Evolutionary conservation across 2,329 filamentous ascomycete genomes (phyloP).

Genomic region (Coccinonectria pachysandricola): DNA sequence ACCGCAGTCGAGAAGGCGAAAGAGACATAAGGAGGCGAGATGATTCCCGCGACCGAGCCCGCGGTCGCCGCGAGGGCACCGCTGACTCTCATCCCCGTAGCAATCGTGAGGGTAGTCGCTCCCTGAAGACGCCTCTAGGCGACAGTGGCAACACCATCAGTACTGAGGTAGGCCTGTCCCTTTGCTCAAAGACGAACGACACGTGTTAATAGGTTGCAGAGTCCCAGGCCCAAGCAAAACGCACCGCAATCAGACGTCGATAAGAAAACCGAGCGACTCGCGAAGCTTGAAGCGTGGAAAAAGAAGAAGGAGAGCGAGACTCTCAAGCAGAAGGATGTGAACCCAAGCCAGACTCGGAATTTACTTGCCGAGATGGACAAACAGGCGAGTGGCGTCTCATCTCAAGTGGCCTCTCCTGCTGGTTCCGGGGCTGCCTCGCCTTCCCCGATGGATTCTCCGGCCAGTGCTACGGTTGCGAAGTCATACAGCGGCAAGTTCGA

Average conservation of each 20-base stretch:
- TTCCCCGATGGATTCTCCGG: constrained; percentile 30
- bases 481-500: constrained; percentile 74
- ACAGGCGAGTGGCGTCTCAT: constrained; percentile 44
- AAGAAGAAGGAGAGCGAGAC: constrained; percentile 73
- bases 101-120: constrained; percentile 54
- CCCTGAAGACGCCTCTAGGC: constrained; percentile 38
- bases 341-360: constrained; percentile 53
- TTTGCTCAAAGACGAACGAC: constrained; percentile 1
- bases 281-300: constrained; percentile 85
- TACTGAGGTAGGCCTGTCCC: too few relatives aligned
- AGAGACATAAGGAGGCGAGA: constrained; percentile 63
- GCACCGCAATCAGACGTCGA: constrained; percentile 55
- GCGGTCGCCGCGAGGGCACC: constrained; percentile 57
- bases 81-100: constrained; percentile 58
- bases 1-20: constrained; percentile 51
- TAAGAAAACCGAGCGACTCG: constrained; percentile 66
- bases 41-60: constrained; percentile 57
- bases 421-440: constrained; percentile 42
- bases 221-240: constrained; percentile 36
- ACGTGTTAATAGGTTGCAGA: constrained; percentile 30
- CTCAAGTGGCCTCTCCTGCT: constrained; percentile 38
- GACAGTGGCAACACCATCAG: too few relatives aligned
- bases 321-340: constrained; percentile 59
- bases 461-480: constrained; percentile 39
- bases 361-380: constrained; percentile 66